Conservation (phyloP, 441 rosid genomes). For the Erysimum cheiri region DNA sequence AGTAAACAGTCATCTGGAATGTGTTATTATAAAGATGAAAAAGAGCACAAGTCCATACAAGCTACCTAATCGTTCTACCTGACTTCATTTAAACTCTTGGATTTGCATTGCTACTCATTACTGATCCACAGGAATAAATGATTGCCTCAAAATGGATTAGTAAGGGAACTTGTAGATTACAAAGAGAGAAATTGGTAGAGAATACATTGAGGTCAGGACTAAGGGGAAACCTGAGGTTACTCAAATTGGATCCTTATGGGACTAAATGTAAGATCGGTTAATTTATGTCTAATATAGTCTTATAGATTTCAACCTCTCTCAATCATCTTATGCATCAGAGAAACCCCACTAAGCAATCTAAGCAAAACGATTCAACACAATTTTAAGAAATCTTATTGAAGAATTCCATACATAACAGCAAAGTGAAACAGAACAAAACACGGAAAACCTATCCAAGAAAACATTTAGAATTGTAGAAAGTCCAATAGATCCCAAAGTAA, state of each 20-base stretch:
- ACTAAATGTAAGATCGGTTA: not conserved
- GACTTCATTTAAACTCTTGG: conserved; percentile 14
- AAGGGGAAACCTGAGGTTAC: not conserved
- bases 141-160: not conserved
- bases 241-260: not conserved
- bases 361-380: not conserved
- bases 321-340: not conserved
- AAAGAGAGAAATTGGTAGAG: not conserved
- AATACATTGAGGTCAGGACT: not conserved
- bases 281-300: not conserved
- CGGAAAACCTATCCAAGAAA: not conserved
- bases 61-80: conserved; percentile 2
- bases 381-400: not conserved
- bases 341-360: not conserved
- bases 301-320: not conserved
- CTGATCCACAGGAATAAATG: conserved; percentile 2
- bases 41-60: not conserved
- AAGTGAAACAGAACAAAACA: not conserved
- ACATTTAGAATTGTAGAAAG: not conserved
- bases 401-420: not conserved
- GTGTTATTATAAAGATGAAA: not conserved
- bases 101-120: conserved; percentile 10
- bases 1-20: not conserved
- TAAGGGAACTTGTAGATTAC: conserved; percentile 5
- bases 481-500: not conserved